Base-by-base conservation (phyloP, 140 eudicot genomes). In the Ambrosia hybrid region DNA sequence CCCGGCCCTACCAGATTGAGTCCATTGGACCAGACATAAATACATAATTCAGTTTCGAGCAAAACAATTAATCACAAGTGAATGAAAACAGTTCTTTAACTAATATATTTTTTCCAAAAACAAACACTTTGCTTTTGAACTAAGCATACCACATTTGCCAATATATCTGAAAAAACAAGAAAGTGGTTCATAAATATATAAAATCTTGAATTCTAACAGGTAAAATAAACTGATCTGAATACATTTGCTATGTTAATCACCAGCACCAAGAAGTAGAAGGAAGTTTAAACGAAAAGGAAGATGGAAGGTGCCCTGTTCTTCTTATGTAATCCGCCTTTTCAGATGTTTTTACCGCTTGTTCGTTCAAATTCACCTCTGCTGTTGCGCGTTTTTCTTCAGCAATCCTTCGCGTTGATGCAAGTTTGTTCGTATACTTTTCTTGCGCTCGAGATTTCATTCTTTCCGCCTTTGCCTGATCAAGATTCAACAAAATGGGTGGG, bases 341-440 rank as follows among this genome's bases (percentile, higher is more conserved):
- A 60, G 96, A 89, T 11, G 95, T 92, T 70, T 74, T 86, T 58
- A 87, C 87, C 1, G 92, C 88, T 10, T 92, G 83, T 73, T 92
- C 96, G 39, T 87, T 87, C 51, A 92, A 78, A 75, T 85, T 77
- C 5, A 92, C 91, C 75, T 87, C 96, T 0, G 98, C 95, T 82
- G 85, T 87, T 30, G 92, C 96, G 1, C 96, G 87, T 61, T 87
- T 89, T 65, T 92, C 98, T 74, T 92, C 98, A 9, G 96, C 96
- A 45, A 92, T 85, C 59, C 96, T 85, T 66, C 92, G 79, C 0
- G 96, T 75, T 9, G 96, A 77, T 5, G 98, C 95, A 16, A 92
- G 82, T 75, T 87, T 89, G 77, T 89, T 89, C 0, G 83, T 81
- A 60, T 76, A 89, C 81, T 82, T 92, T 82, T 92, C 96, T 36